Base-by-base conservation (phyloP, 768 basidiomycete genomes). In the Lentinula sp. region DNA sequence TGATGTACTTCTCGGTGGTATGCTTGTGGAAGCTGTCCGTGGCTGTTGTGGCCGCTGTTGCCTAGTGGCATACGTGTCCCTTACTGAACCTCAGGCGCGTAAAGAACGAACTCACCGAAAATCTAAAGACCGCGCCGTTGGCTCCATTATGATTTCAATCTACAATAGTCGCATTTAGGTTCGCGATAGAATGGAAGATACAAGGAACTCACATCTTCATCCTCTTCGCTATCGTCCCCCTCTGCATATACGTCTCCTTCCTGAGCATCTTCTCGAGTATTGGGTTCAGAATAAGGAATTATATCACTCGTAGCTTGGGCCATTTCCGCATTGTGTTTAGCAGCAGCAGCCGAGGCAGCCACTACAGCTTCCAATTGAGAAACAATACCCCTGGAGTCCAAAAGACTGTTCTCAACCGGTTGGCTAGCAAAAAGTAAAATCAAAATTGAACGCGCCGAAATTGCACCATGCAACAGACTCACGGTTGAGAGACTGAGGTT, bases 121-220 rank as follows among this genome's bases (percentile, higher is more conserved):
- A 74, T 93, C 91, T 18, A 90, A 74, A 4, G 86, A 88, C 59
- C 85, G 86, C 16, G 84, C 72, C 8, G 85, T 77, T 2, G 85
- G 85, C 67, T 96, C 92, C 85, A 93, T 88, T 59, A 96, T 93
- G 65, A 96, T 90, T 77, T 96, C 94, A 64, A 96, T 80, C 70
- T 96, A 87, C 46, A 28, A 60, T 36, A 39, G 43, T 59, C 15
- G 6, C 18, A 20, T 45, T 69, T 53, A 66, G 49, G 42, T 39
- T 28, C 15, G n/a, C 36, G 43, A 53, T 36, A 12, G 33, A 49
- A 8, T 1, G n/a, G 37, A 15, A 39, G 62, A 58, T 33, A 32
- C 42, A 33, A 7, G 4, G 23, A 13, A 58, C 75, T 45, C 76
- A 78, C 7, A 71, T 80, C 74, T 66, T 79, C 81, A 9, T 75